phyloP scores from a whole-genome alignment of 2,329 filamentous ascomycete species.

The Botrytis sinoallii region DNA sequence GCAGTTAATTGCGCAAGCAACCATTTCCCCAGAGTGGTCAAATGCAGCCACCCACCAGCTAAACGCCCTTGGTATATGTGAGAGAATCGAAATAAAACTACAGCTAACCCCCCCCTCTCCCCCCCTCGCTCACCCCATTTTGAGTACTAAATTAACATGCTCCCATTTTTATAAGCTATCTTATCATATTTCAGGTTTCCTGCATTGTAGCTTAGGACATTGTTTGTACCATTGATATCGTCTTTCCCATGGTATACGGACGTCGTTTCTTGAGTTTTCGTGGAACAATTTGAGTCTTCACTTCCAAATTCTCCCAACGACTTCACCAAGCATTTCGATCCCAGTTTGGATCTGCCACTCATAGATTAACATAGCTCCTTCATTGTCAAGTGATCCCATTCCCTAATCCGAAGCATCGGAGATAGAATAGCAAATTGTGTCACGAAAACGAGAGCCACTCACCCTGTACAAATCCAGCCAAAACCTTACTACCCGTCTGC shows the following conservation, averaged over 20 bases:
- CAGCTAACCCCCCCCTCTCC: neutral
- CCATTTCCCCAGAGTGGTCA: neutral
- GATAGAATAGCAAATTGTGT: neutral
- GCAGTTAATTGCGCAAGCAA: neutral
- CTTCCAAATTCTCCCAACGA: slow-evolving; percentile 20
- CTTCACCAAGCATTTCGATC: slow-evolving; percentile 83
- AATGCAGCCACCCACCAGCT: slow-evolving; percentile 11
- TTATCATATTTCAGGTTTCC: neutral
- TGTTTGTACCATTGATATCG: slow-evolving; percentile 13
- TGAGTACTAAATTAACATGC: neutral
- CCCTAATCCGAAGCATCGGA: slow-evolving; percentile 2
- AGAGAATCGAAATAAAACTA: slow-evolving; percentile 10
- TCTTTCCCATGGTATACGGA: slow-evolving; percentile 25
- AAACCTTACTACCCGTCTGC: slow-evolving; percentile 95
- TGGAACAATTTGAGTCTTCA: slow-evolving; percentile 35
- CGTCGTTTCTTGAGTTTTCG: slow-evolving; percentile 46
- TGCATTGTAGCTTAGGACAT: slow-evolving; percentile 1
- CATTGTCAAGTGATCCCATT: neutral
- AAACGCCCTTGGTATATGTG: slow-evolving; percentile 17
- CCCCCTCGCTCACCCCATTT: neutral
- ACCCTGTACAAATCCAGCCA: slow-evolving; percentile 97
- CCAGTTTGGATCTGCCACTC: slow-evolving; percentile 73
- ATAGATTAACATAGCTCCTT: neutral
- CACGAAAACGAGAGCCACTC: slow-evolving; percentile 36
- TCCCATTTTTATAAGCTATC: slow-evolving; percentile 8